A percentile compares a stretch with the other conserved stretches of the same genome.
phyloP scores from a whole-genome alignment of 768 basidiomycete genomes.

The Podaxis sp. region DNA sequence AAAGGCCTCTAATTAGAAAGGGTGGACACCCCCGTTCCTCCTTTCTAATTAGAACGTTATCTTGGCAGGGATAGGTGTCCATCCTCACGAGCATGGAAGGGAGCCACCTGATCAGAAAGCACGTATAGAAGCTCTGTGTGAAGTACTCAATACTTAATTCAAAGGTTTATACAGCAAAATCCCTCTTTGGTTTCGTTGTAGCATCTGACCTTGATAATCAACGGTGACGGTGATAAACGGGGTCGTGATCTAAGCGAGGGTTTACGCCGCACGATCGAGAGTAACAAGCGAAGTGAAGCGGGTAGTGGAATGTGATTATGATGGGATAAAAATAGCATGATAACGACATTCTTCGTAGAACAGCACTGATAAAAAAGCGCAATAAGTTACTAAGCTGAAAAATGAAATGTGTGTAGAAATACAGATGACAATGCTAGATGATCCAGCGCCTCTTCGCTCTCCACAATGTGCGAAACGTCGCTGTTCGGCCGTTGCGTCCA shows the following conservation, averaged over 20 bases:
- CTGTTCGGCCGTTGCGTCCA: not conserved
- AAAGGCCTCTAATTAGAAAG: too few relatives aligned
- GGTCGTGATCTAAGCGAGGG: not conserved
- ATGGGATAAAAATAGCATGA: conserved; percentile 9
- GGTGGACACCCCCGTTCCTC: too few relatives aligned
- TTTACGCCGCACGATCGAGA: not conserved
- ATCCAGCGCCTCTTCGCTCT: not conserved
- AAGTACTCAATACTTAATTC: not conserved
- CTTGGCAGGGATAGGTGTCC: too few relatives aligned
- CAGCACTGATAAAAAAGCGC: not conserved
- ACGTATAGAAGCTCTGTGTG: not conserved
- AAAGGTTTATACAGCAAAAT: not conserved
- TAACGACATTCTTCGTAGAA: not conserved
- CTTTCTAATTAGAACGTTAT: too few relatives aligned
- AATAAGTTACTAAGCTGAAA: conserved; percentile 21
- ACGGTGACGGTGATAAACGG: not conserved
- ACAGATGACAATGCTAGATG: conserved; percentile 22
- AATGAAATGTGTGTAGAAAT: conserved; percentile 26
- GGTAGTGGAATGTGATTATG: not conserved
- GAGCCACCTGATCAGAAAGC: not conserved
- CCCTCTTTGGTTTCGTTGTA: not conserved
- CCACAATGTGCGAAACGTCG: not conserved
- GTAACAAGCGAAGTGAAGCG: not conserved
- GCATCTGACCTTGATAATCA: not conserved
- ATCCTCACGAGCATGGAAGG: not conserved